Evolutionary conservation across 495 filamentous ascomycete species (phyloP), one percentile per base, ranked within the genome.

Genomic region (Gamarada debralockiae): DNA sequence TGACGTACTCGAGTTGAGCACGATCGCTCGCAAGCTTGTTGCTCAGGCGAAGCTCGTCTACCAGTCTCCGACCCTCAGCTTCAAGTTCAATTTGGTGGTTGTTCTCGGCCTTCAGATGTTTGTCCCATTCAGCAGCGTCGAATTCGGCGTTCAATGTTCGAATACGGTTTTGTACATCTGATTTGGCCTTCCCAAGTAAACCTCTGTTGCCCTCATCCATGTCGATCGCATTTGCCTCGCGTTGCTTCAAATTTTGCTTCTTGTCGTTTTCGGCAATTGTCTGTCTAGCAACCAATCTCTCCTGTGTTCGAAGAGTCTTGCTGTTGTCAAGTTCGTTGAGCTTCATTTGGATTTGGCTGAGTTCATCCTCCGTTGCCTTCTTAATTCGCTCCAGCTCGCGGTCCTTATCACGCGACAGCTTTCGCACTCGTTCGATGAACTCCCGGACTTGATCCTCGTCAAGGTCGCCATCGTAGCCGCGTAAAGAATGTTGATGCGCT

Each of bases 131-230:
- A 2, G 79, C 78, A 21, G 59, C 65, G 46, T 80, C 75, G 24
- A 79, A 76, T 9, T 86, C 77, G 4, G 77, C 71, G 58, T 82
- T 89, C 2, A 80, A 75, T 52, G 78, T 74, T 44, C 73, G 70
- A 6, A 96, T 75, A 39, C 69, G 76, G 3, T 75, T 70, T 55
- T 83, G 80, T 3, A 85, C 73, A 23, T 95, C 89, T 47, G 83
- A 78, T 33, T 86, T 73, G 36, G 84, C 84, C 3, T 84, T 79
- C 51, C 91, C 84, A 12, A 95, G 74, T 3, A 85, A 73, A 25
- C 85, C 84, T 62, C 87, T 85, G 22, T 80, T 77, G 12, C 90
- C 92, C 70, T 96, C 92, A 58, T 96, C 92, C 37, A 90, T 75
- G 13, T 85, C 78, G 45, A 97, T 82, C 7, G 68, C 71, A 57